Base-by-base conservation (phyloP, 1,139 yeast genomes). In the Zygotorulaspora mrakii region DNA sequence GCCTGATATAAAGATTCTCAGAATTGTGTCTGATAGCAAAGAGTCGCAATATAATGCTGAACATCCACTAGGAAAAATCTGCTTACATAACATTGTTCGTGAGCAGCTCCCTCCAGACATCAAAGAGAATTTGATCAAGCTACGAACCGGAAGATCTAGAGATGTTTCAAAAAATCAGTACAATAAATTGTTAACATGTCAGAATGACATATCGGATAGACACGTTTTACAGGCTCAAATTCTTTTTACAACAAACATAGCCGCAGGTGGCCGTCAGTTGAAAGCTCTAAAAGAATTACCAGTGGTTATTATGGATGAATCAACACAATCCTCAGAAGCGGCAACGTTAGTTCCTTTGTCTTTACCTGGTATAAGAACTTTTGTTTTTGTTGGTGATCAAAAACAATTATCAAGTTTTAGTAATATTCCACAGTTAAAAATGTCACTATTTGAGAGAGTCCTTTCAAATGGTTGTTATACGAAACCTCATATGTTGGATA, bases 331-430 rank as follows among this genome's bases (percentile, higher is more conserved):
- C 0, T 77, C 85, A 0, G 88, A 81, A 49, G 82, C 86, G 10
- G 70, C 79, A 1, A 77, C 86, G 0, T 67, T 81, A 48, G 82
- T 81, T 43, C 87, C 88, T 9, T 65, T 81, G 43, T 77, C 85
- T 4, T 74, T 81, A 68, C 76, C 79, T 5, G 84, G 83, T 9
- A 79, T 80, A 35, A 75, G 74, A 38, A 79, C 76, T 48, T 77
- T 81, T 56, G 78, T 81, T 2, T 77, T 81, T 59, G 88, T 81
- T 32, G 89, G 88, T 45, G 88, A 81, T 61, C 85, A 81, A 47
- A 73, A 72, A 40, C 82, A 76, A 53, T 63, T 76, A 57, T 66
- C 73, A 42, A 77, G 84, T 48, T 81, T 80, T 57, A 76, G 85
- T 3, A 78, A 78, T 54, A 76, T 81, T 21, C 82, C 79, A 40